Evolutionary conservation across 371 early-diverging fungal species (phyloP).

Genomic region (Rhizopus delemar): DNA sequence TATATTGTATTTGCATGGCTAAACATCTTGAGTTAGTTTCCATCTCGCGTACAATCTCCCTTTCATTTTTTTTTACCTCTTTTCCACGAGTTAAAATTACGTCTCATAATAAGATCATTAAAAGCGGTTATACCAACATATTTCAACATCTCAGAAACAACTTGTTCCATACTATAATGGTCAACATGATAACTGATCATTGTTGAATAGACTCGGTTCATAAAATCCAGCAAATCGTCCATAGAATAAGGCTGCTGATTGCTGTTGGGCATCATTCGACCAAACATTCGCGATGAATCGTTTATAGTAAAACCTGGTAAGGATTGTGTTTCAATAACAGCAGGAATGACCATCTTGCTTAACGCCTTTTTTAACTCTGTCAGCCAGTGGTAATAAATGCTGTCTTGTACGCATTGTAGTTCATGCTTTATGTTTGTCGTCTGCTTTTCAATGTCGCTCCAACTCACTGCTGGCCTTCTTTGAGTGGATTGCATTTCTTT

Average conservation of each 20-base stretch:
- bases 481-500: neutral
- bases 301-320: conserved; percentile 88
- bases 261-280: conserved; percentile 70
- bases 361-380: conserved; percentile 90
- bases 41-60: conserved; percentile 48
- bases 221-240: conserved; percentile 86
- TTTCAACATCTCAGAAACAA: conserved; percentile 85
- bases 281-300: conserved; percentile 83
- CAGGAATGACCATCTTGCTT: conserved; percentile 88
- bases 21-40: conserved; percentile 28
- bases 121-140: conserved; percentile 89
- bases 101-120: conserved; percentile 92
- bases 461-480: conserved; percentile 10
- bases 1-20: conserved; percentile 97
- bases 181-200: conserved; percentile 95
- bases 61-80: conserved; percentile 62
- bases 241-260: conserved; percentile 77
- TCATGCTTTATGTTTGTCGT: conserved; percentile 63
- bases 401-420: conserved; percentile 66
- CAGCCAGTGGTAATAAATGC: conserved; percentile 79
- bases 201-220: conserved; percentile 86
- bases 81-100: conserved; percentile 87
- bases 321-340: conserved; percentile 89
- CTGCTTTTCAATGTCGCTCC: conserved; percentile 56
- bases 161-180: conserved; percentile 69